phyloP scores from a whole-genome alignment of 2,329 filamentous ascomycete species.

The Blumeriella jaapii region DNA sequence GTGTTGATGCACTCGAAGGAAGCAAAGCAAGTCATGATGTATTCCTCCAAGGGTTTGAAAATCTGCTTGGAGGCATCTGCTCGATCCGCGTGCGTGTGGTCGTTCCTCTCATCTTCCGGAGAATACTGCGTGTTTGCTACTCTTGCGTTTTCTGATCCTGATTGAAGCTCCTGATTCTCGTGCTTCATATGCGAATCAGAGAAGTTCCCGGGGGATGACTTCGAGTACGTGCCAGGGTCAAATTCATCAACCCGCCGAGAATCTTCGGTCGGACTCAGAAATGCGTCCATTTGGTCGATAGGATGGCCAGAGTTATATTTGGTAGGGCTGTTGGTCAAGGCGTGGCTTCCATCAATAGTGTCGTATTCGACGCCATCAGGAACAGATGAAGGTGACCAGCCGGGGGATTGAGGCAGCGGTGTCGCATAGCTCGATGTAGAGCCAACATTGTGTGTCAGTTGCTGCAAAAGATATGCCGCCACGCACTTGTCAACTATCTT shows the following conservation, averaged over 20 bases:
- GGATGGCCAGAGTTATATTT: conserved; percentile 11
- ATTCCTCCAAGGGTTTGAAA: conserved; percentile 69
- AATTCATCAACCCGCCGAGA: not conserved
- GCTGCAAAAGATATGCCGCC: conserved; percentile 35
- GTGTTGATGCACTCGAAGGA: conserved; percentile 62
- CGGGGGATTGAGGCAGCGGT: conserved; percentile 17
- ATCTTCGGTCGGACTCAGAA: not conserved
- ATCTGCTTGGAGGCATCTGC: conserved; percentile 38
- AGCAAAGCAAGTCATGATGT: conserved; percentile 57
- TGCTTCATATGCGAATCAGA: conserved; percentile 16
- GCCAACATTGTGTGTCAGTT: conserved; percentile 27
- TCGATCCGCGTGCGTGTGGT: conserved; percentile 29
- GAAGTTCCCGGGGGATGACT: conserved; percentile 20
- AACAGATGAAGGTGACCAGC: conserved; percentile 1
- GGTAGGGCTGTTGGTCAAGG: not conserved
- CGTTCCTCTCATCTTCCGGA: not conserved
- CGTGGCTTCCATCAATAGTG: not conserved
- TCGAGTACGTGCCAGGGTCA: conserved; percentile 15
- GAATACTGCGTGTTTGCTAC: not conserved
- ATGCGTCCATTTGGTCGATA: conserved; percentile 8
- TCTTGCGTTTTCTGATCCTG: not conserved
- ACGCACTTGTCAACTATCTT: conserved; percentile 45
- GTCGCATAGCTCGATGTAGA: conserved; percentile 11
- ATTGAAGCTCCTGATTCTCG: conserved; percentile 5
- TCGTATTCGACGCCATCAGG: not conserved